These are phyloP conservation scores for Phytophthora niederhauseri DNA, from an alignment of 352 stramenopile genomes.

Conservation along the genomic window DNA sequence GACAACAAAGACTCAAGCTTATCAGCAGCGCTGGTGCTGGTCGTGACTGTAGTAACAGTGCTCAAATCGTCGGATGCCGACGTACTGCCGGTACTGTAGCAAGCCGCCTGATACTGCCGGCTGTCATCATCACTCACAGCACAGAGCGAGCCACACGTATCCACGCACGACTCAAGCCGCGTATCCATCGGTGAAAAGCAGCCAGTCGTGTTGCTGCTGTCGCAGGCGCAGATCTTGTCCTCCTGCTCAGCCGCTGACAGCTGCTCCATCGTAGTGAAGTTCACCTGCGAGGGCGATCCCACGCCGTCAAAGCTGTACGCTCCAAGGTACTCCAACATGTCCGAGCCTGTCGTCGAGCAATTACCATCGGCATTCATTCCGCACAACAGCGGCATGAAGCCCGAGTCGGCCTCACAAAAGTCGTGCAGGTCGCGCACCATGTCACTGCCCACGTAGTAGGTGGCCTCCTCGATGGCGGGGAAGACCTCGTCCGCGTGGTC, in stretches of 20 bases:
- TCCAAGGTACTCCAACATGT: slow-evolving; percentile 63
- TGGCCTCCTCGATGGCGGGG: slow-evolving; percentile 69
- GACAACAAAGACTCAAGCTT: slow-evolving; percentile 50
- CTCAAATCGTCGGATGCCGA: slow-evolving; percentile 18
- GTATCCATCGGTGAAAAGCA: slow-evolving; percentile 63
- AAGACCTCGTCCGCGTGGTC: slow-evolving; percentile 58
- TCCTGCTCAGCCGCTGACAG: slow-evolving; percentile 40
- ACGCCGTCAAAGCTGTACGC: slow-evolving; percentile 70
- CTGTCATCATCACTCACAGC: slow-evolving; percentile 41
- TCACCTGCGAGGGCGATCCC: slow-evolving; percentile 70
- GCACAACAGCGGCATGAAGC: slow-evolving; percentile 58
- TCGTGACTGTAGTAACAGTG: slow-evolving; percentile 5
- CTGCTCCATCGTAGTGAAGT: slow-evolving; percentile 71
- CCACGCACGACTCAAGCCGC: slow-evolving; percentile 56
- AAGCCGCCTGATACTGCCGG: slow-evolving; percentile 45
- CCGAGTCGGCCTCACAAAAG: slow-evolving; percentile 63
- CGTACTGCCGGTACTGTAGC: slow-evolving; percentile 34
- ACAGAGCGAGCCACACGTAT: slow-evolving; percentile 67
- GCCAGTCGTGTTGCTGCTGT: slow-evolving; percentile 30
- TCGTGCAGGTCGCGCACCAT: slow-evolving; percentile 76
- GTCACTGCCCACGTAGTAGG: slow-evolving; percentile 72
- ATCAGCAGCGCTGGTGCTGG: slow-evolving; percentile 4
- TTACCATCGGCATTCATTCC: slow-evolving; percentile 42
- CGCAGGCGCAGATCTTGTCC: slow-evolving; percentile 60
- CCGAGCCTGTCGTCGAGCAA: slow-evolving; percentile 60